Base-by-base conservation (phyloP, 345 rosid species). In the Linum lewisii region DNA sequence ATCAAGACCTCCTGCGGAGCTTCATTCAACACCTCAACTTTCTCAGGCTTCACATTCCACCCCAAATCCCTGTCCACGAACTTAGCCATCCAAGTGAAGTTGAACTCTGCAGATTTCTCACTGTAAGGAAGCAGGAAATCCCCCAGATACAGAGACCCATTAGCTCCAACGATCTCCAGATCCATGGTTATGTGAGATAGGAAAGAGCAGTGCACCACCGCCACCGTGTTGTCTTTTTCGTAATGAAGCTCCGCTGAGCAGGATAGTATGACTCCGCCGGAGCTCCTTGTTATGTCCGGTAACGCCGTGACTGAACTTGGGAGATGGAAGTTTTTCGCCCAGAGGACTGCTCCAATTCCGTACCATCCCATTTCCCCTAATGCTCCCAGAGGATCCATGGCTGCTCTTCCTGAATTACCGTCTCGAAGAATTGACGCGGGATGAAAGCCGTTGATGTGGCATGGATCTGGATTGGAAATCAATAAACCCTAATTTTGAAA, bases 291-390 rank as follows among this genome's bases (percentile, higher is more conserved):
- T 0, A 77, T 51, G 4, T 70, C 76, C 1, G 88, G 86, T 54
- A 79, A 67, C 38, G 88, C 96, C 1, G 63, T 72, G 0, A 79
- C 81, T 8, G 72, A 60, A 5, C 63, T 75, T 7, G 96, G 93
- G 23, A 83, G 74, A 62, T 74, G 50, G 69, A 80, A 78, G 63
- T 76, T 49, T 57, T 77, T 78, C 3, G 88, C 71, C 93, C 93
- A 88, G 4, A 88, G 52, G 24, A 76, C 77, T n/a, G 88, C 80
- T 9, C 80, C 78, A 23, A 85, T 68, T 63, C 84, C 71, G 51
- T 83, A 82, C 90, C 93, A 88, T 1, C 90, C 93, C 11, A 75
- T 59, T 65, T 82, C 88, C 38, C 93, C 87, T 0, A 88, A 77
- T 10, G 80, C 86, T 23, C 93, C 90, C 1, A 82, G 73, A 1